Evolutionary conservation across 2,329 filamentous ascomycete genomes (phyloP).

Genomic region (Colletotrichum lini): DNA sequence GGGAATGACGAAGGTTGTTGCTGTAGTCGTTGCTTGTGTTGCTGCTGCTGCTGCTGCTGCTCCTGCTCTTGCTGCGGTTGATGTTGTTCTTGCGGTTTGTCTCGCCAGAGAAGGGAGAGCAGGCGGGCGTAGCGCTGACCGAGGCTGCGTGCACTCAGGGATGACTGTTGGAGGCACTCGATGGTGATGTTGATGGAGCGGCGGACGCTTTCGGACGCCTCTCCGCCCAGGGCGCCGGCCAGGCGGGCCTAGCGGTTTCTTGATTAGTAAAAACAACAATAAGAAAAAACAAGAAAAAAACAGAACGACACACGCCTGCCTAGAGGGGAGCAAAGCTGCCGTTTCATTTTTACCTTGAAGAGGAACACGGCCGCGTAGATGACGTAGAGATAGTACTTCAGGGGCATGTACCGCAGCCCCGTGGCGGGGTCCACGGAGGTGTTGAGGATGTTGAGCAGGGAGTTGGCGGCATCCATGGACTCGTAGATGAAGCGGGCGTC

Average conservation of each 20-base stretch:
- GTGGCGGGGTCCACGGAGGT: slow-evolving; percentile 71
- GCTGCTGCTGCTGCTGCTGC: not conserved
- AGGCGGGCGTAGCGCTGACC: slow-evolving; percentile 74
- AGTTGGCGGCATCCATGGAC: slow-evolving; percentile 75
- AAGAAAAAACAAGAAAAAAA: too few relatives aligned
- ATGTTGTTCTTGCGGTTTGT: slow-evolving; percentile 42
- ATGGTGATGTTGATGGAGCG: slow-evolving; percentile 72
- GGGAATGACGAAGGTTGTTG: not conserved
- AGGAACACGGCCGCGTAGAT: slow-evolving; percentile 77
- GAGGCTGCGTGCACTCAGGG: slow-evolving; percentile 70
- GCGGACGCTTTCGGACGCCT: slow-evolving; percentile 69
- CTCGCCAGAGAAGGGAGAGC: slow-evolving; percentile 72
- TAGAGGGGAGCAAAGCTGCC: not conserved
- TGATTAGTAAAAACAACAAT: not conserved
- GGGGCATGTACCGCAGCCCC: slow-evolving; percentile 74
- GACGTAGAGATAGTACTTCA: slow-evolving; percentile 73
- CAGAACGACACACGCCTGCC: too few relatives aligned
- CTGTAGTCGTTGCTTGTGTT: not conserved
- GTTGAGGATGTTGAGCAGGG: slow-evolving; percentile 72
- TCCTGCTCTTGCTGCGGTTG: slow-evolving; percentile 45
- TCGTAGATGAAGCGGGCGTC: slow-evolving; percentile 78
- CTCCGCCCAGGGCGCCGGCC: slow-evolving; percentile 70
- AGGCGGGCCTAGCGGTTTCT: slow-evolving; percentile 61
- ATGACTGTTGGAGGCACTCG: slow-evolving; percentile 71
- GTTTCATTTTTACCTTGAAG: slow-evolving; percentile 65